Percentiles rank a stretch among this genome's conserved stretches.
These are phyloP conservation scores for Gnaphalium uliginosum DNA, from an alignment of 129 eudicot species.

Conservation along the genomic window DNA sequence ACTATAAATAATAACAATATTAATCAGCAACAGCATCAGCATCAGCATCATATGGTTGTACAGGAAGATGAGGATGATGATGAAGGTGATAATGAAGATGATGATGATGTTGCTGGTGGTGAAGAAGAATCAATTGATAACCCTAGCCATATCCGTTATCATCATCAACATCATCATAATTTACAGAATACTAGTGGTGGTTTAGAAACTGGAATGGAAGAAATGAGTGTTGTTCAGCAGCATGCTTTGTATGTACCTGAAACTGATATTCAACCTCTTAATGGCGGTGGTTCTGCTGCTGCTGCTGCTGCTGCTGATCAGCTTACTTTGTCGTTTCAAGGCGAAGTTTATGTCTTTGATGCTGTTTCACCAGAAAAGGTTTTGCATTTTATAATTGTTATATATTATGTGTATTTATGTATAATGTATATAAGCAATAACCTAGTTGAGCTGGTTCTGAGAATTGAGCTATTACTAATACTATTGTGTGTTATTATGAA, in stretches of 20 bases:
- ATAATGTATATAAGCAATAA: not conserved
- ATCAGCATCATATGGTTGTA: slow-evolving; percentile 44
- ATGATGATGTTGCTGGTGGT: slow-evolving; percentile 45
- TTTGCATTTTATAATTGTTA: not conserved
- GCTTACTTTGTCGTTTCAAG: slow-evolving; percentile 88
- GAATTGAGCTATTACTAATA: too few species aligned
- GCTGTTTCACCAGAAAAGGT: slow-evolving; percentile 89
- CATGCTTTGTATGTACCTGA: slow-evolving; percentile 48
- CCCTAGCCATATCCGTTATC: slow-evolving; percentile 44
- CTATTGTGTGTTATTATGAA: not conserved
- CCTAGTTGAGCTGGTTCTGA: not conserved
- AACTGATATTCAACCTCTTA: slow-evolving; percentile 34
- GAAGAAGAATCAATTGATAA: slow-evolving; percentile 56
- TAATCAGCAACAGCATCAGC: slow-evolving; percentile 26
- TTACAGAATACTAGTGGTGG: slow-evolving; percentile 39
- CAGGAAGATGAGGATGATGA: slow-evolving; percentile 49
- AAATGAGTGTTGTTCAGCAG: slow-evolving; percentile 34
- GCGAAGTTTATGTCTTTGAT: slow-evolving; percentile 82
- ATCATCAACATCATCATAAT: slow-evolving; percentile 44
- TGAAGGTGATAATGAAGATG: slow-evolving; percentile 31
- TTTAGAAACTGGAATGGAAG: slow-evolving; percentile 38
- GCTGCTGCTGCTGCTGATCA: slow-evolving; percentile 49
- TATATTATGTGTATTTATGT: not conserved
- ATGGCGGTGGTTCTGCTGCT: slow-evolving; percentile 12
- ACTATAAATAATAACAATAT: slow-evolving; percentile 18